Percentiles rank a stretch among this genome's conserved stretches.
phyloP scores from a whole-genome alignment of 2,329 filamentous ascomycete genomes.

The Zymoseptoria brevis region DNA sequence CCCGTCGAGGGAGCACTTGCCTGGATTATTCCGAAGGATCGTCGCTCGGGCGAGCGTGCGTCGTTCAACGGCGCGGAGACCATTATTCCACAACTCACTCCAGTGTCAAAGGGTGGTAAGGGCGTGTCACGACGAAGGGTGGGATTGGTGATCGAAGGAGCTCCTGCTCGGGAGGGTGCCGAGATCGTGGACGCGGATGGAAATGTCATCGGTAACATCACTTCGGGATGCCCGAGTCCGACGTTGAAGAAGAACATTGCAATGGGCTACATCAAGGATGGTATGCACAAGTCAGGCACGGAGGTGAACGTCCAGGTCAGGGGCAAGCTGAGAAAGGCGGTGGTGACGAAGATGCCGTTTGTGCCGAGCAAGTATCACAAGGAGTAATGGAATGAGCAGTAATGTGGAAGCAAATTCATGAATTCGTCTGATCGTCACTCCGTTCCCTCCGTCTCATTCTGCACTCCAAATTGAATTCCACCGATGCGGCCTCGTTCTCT shows the following conservation, averaged over 20 bases:
- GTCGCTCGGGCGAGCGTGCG: conserved; percentile 50
- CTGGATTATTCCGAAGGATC: conserved; percentile 80
- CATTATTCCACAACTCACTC: conserved; percentile 67
- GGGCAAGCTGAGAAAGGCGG: conserved; percentile 65
- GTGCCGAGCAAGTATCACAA: conserved; percentile 70
- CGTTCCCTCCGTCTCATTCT: neutral
- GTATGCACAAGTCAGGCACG: conserved; percentile 75
- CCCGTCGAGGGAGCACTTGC: conserved; percentile 58
- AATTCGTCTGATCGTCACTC: neutral
- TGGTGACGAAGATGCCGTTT: conserved; percentile 84
- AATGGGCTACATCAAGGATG: conserved; percentile 84
- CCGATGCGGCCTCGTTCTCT: neutral
- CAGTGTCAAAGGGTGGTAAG: conserved; percentile 19
- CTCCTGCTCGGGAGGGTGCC: conserved; percentile 82
- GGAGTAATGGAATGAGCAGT: conserved; percentile 9
- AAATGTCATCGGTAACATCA: conserved; percentile 67
- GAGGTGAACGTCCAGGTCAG: conserved; percentile 70
- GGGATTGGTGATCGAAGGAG: conserved; percentile 73
- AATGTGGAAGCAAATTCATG: neutral
- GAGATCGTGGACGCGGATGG: conserved; percentile 61
- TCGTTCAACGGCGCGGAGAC: conserved; percentile 79
- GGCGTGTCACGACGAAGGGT: conserved; percentile 67
- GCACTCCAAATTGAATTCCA: neutral
- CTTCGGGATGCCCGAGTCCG: conserved; percentile 84
- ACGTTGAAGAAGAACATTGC: conserved; percentile 84